These are phyloP conservation scores for Suillus hirtellus DNA, from an alignment of 768 basidiomycete genomes.

Conservation along the genomic window DNA sequence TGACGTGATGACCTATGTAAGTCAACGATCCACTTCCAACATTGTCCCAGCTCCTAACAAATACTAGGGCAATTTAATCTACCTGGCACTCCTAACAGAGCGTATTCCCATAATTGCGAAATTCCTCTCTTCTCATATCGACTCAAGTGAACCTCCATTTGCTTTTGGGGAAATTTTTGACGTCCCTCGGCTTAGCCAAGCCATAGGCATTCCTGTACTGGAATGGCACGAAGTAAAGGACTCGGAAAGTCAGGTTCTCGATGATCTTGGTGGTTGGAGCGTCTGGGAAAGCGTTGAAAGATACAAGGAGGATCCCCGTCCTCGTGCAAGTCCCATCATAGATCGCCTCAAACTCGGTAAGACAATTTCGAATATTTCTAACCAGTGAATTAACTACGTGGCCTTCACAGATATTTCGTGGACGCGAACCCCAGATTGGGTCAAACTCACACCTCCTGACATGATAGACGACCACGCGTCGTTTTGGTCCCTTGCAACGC, in stretches of 20 bases:
- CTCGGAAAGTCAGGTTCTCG: slow-evolving; percentile 33
- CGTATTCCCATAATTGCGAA: slow-evolving; percentile 59
- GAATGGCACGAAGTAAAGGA: slow-evolving; percentile 70
- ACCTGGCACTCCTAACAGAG: slow-evolving; percentile 57
- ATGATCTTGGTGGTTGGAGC: slow-evolving; percentile 30
- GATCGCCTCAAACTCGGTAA: slow-evolving; percentile 15
- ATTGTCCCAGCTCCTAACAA: slow-evolving; percentile 18
- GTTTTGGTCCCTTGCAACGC: slow-evolving; percentile 27
- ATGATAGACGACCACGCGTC: slow-evolving; percentile 22
- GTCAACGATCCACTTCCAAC: slow-evolving; percentile 16
- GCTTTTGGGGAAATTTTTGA: slow-evolving; percentile 64
- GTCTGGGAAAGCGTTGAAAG: slow-evolving; percentile 23
- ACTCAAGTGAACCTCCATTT: slow-evolving; percentile 46
- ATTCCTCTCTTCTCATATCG: slow-evolving; percentile 61
- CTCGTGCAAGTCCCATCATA: slow-evolving; percentile 15
- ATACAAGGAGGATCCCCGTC: slow-evolving; percentile 13
- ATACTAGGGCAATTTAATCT: slow-evolving; percentile 58
- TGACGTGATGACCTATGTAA: slow-evolving; percentile 74
- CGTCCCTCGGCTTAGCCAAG: slow-evolving; percentile 47
- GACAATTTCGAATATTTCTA: not conserved
- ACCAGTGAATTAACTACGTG: slow-evolving; percentile 40
- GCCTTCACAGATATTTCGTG: slow-evolving; percentile 36
- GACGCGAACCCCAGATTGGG: slow-evolving; percentile 25
- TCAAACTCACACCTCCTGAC: slow-evolving; percentile 20
- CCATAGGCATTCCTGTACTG: slow-evolving; percentile 47